phyloP scores from a whole-genome alignment of 768 basidiomycete genomes.

The Termitomyces eurrhizus region DNA sequence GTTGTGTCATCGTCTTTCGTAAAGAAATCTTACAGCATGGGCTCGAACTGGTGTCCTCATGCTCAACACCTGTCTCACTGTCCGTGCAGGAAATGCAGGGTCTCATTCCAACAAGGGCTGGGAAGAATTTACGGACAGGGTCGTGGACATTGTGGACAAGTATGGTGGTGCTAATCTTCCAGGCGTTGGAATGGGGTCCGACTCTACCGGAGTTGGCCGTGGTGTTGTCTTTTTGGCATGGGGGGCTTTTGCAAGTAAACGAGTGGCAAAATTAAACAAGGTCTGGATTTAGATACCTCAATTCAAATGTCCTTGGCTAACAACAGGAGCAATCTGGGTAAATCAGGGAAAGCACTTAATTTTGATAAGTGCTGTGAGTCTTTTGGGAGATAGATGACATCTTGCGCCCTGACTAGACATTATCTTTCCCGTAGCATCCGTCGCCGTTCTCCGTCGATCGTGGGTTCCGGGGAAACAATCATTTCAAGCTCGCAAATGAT shows the following conservation, averaged over 20 bases:
- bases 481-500: constrained; percentile 83
- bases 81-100: constrained; percentile 66
- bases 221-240: constrained; percentile 83
- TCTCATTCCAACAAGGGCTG: constrained; percentile 87
- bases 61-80: constrained; percentile 91
- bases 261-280: constrained; percentile 72
- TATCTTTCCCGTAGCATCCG: constrained; percentile 58
- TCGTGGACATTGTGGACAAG: constrained; percentile 72
- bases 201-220: constrained; percentile 51
- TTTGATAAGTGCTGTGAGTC: constrained; percentile 67
- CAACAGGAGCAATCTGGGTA: background rate
- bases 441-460: constrained; percentile 73
- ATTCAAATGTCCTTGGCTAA: background rate
- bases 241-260: constrained; percentile 84
- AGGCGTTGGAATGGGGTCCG: constrained; percentile 25
- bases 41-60: constrained; percentile 85
- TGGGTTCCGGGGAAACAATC: constrained; percentile 87
- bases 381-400: constrained; percentile 9
- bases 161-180: constrained; percentile 72
- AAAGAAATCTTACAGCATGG: constrained; percentile 77
- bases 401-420: constrained; percentile 15
- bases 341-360: constrained; percentile 75
- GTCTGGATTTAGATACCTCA: constrained; percentile 30
- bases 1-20: constrained; percentile 3
- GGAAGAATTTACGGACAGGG: constrained; percentile 84